A percentile compares a stretch with the other conserved stretches of the same genome.
phyloP scores from a whole-genome alignment of 192 early-diverging fungal species.

The Spinellus fusiger region DNA sequence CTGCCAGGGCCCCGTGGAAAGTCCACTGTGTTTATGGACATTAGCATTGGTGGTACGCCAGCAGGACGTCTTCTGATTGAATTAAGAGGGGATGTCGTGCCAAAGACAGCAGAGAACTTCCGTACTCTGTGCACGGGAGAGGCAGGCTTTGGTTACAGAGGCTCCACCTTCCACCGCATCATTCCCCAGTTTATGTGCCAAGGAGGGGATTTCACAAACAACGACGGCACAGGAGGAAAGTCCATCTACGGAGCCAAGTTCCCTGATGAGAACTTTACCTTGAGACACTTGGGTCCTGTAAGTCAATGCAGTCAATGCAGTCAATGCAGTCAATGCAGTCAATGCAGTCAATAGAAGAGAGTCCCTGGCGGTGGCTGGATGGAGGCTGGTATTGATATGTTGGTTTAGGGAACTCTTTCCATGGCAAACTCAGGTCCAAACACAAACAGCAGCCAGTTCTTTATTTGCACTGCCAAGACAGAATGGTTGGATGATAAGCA shows the following conservation, averaged over 20 bases:
- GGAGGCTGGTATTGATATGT: constrained; percentile 34
- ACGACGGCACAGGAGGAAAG: constrained; percentile 78
- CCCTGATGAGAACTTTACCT: constrained; percentile 25
- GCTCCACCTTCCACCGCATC: constrained; percentile 77
- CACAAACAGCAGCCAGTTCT: constrained; percentile 92
- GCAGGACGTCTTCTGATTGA: constrained; percentile 34
- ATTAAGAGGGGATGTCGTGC: constrained; percentile 47
- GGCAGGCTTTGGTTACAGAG: constrained; percentile 79
- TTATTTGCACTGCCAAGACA: constrained; percentile 80
- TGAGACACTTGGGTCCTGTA: constrained; percentile 33
- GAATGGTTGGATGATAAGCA: constrained; percentile 82
- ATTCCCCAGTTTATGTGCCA: constrained; percentile 76
- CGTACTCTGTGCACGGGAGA: constrained; percentile 92
- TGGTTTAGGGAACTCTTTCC: constrained; percentile 67
- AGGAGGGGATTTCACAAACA: constrained; percentile 70
- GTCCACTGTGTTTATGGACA: constrained; percentile 33
- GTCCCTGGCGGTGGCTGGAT: background rate
- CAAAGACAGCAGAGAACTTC: constrained; percentile 92
- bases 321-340: constrained; percentile 6
- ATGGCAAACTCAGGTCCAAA: constrained; percentile 90
- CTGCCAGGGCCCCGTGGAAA: constrained; percentile 8
- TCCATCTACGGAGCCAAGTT: constrained; percentile 81
- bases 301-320: constrained; percentile 5
- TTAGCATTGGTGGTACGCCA: constrained; percentile 31
- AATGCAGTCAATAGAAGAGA: background rate